Base-by-base conservation (phyloP, 345 rosid species). In the Nephelium lappaceum region DNA sequence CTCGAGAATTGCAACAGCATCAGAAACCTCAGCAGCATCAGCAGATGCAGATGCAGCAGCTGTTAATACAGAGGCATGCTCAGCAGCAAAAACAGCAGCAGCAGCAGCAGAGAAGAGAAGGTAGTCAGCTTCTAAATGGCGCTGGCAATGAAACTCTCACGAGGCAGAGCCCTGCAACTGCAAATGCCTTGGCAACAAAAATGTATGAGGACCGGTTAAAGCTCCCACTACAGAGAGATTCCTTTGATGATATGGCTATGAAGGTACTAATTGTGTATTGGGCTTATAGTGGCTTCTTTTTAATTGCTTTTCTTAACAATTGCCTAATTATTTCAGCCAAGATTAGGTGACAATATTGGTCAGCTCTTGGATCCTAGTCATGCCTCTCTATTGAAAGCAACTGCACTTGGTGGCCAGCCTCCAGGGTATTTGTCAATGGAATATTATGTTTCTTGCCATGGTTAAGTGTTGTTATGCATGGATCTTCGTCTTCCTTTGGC, bases 21-120 rank as follows among this genome's bases (percentile, higher is more conserved):
- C 92, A 85, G 27, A 86, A 84, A 23, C 86, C 83, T 24, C 86
- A 82, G 74, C 80, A 73, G 65, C 83, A 77, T 21, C 81, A 82
- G n/a, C 91, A 85, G 21, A 72, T 70, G 62, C 92, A 86, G 66
- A 84, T 84, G 70, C 93, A 86, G 68, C 94, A 91, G 68, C 87
- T 87, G 24, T 79, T 84, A 16, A 60, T 84, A 62, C 94, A 89
- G 43, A 87, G 87, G 49, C 91, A 86, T 0, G 84, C 82, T 5
- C 93, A 88, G 41, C 90, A 85, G 36, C 73, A 64, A 1, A 81
- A 78, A 2, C 81, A 72, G 57, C 77, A 77, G 25, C 82, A 77
- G 24, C 88, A 77, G 42, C 82, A 82, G 66, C 87, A 80, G 73
- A 76, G 73, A 73, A 77, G 89, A 84, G 88, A 84, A 78, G 83